Base-by-base conservation (phyloP, 2,329 filamentous ascomycete species). In the Hymenoscyphus scutula region DNA sequence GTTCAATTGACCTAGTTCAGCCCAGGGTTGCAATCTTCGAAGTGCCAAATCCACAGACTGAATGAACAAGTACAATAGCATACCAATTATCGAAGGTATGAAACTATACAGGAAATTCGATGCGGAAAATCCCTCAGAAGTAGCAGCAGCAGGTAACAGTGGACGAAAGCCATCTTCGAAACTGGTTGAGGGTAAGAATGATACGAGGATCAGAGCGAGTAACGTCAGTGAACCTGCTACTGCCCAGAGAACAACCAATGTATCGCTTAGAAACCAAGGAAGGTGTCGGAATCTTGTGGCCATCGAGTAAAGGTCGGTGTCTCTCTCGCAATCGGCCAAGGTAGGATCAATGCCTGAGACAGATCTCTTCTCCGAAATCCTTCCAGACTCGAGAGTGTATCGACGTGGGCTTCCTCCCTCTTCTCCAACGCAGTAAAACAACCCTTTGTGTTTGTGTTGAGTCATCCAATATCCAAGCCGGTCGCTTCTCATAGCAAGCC, bases 101-200 rank as follows among this genome's bases (percentile, higher is more conserved):
- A 93, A 92, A 64, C 84, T 86, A 79, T 92, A 97, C 58, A 97
- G 78, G 77, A 97, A 97, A 76, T 97, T 92, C 57, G 92, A 91
- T 0, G 90, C 81, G 1, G 91, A 96, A 76, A 96, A 97, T 19
- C 89, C 90, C 29, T 79, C 79, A 0, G 76, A 71, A 3, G 82
- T 78, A 1, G 91, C 85, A 2, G 80, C 78, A 0, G 88, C 86
- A 10, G 81, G 77, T 0, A 97, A 78, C 6, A 82, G 78, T 2
- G 93, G 92, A 6, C 82, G 75, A 74, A 96, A 97, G 8, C 92
- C 93, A 7, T 80, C 74, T 41, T 83, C 77, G 32, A 96, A 81
- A 11, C 84, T 82, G 8, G 84, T 87, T 5, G 82, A 79, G 45
- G 89, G 86, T 64, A 93, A 80, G 75, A 96, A 97, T 65, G 89